Evolutionary conservation across 768 basidiomycete species (phyloP), one percentile per base, ranked within the genome.

Genomic region (Hydnomerulius pinastri): DNA sequence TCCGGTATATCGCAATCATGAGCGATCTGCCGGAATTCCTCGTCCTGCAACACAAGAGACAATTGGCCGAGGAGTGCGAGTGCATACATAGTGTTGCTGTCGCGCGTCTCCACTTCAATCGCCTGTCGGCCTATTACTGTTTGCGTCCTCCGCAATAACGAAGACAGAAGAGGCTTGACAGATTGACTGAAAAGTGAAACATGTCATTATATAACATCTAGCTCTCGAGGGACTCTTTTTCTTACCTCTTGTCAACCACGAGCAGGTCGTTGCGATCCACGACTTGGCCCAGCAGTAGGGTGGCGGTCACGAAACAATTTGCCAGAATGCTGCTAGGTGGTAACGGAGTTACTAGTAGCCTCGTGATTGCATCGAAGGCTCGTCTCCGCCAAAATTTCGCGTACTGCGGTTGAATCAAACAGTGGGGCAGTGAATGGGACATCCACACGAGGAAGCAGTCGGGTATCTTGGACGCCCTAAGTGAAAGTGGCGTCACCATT

Each of bases 241-340:
- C 47, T 1, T 18, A 51, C 53, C 53, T 54, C 39, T 54, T 54
- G 23, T 54, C 53, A 12, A 51, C 48, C 32, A 43, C 43, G 8
- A 51, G 41, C 6, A 52, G 24, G 4, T 52, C 50, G 20, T 15
- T 53, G 20, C 37, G 35, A 18, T 54, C 53, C 21, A 51, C 48
- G 20, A 41, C 23, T 32, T 29, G 27, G 15, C 50, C 53, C 3
- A 54, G 39, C 3, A 54, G 28, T 20, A 54, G 27, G 20, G 39
- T 42, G 24, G 49, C 53, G 25, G 51, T 24, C 41, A 54, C 36
- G 17, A 50, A 33, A 23, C 53, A 54, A 36, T 54, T 46, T 10
- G 53, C 53, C 15, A 54, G 43, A 20, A 52, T 21, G 12, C 20
- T 30, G 12, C 27, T 40, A 1, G 47, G 30, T 24, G 51, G 46